phyloP scores from a whole-genome alignment of 1,284 basidiomycete genomes.

The Mixia osmundae region DNA sequence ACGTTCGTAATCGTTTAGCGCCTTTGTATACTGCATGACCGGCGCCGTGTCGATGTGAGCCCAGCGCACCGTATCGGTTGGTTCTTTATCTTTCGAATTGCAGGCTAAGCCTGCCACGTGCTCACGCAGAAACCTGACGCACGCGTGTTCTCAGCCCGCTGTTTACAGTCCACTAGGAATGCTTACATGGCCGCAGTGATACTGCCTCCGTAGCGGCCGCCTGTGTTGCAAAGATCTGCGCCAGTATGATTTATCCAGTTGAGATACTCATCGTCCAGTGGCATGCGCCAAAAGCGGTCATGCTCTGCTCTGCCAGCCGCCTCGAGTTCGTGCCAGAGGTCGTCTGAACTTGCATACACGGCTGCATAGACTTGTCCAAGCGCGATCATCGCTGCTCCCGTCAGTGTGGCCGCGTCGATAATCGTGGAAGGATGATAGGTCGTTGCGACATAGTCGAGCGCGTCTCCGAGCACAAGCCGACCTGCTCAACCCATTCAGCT shows the following conservation, averaged over 20 bases:
- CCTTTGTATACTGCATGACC: no score
- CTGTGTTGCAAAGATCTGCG: slow-evolving; percentile 43
- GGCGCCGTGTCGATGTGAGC: no score
- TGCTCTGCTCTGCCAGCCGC: slow-evolving; percentile 45
- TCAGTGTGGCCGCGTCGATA: slow-evolving; percentile 65
- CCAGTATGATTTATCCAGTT: slow-evolving; percentile 52
- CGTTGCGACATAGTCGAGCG: slow-evolving; percentile 59
- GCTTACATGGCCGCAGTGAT: no score
- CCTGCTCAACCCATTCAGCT: no score
- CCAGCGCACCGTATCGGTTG: no score
- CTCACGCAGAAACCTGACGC: no score
- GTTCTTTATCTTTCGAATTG: no score
- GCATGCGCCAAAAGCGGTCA: slow-evolving; percentile 24
- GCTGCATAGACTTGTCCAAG: slow-evolving; percentile 6
- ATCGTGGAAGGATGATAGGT: slow-evolving; percentile 40
- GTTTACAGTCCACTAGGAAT: no score
- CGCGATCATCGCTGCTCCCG: slow-evolving; percentile 25
- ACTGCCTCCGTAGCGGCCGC: no score
- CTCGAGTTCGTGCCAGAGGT: slow-evolving; percentile 46
- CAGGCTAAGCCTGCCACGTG: no score
- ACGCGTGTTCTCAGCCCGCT: no score
- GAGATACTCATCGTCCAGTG: slow-evolving; percentile 47
- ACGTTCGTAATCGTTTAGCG: no score
- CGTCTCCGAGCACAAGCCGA: slow-evolving; percentile 47
- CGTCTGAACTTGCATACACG: slow-evolving; percentile 33